Base-by-base conservation (phyloP, 2,329 filamentous ascomycete species). In the Alternaria angustiovoidea region DNA sequence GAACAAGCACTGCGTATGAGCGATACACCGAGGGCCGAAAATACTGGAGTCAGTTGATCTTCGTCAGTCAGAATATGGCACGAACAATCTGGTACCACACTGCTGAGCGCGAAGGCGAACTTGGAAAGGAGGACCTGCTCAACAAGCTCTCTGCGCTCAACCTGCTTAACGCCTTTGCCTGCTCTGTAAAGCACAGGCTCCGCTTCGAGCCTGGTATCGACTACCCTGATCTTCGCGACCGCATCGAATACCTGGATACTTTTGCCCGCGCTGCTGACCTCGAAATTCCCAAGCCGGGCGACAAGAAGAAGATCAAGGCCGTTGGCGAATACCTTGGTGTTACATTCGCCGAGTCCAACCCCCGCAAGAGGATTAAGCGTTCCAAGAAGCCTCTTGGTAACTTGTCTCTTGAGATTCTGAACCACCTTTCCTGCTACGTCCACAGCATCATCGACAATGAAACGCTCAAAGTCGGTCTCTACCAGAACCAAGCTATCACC, bases 51-150 rank as follows among this genome's bases (percentile, higher is more conserved):
- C 81, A 84, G 58, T 74, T 89, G 47, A 82, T 83, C 41, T 81
- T 88, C 28, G 81, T 83, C 4, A 83, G 84, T 14, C 85, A 87
- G 56, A 88, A 86, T 58, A 74, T 89, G 49, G 83, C 86, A 4
- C 88, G 94, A 22, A 84, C 91, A 9, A 91, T 95, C 74, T 97
- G 94, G 94, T 84, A 97, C 32, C 91, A 96, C 69, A 83, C 86
- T 7, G 71, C 79, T 4, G 90, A 91, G 74, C 82, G 89, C 16
- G 81, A 85, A 67, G 82, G 83, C 30, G 81, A 86, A 46, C 55
- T 82, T 9, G 83, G 84, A 20, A 92, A 92, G 70, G 83, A 90
- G 43, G 88, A 90, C 65, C 71, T 93, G 2, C 82, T 95, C 12
- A 85, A 82, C 55, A 94, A 94, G 78, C 74, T 92, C 79, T 81